phyloP scores from a whole-genome alignment of 768 basidiomycete genomes.

The Macrolepiota fuliginosa region DNA sequence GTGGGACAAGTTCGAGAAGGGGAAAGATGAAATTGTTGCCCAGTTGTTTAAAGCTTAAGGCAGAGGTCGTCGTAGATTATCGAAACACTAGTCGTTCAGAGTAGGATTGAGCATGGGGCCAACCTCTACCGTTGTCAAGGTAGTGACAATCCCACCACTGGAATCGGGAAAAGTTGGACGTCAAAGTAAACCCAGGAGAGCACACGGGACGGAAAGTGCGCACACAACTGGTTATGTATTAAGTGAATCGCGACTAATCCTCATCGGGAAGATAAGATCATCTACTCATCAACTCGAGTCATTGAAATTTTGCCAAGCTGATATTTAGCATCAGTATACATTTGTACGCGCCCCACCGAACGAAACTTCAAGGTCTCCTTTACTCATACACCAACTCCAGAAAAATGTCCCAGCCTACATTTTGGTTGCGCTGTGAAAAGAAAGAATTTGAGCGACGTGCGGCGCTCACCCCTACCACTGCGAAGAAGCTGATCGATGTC shows the following conservation, averaged over 20 bases:
- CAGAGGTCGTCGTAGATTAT: background rate
- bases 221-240: background rate
- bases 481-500: slow-evolving; percentile 82
- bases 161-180: background rate
- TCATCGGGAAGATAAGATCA: slow-evolving; percentile 10
- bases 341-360: background rate
- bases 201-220: background rate
- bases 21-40: slow-evolving; percentile 27
- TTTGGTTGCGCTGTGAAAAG: slow-evolving; percentile 98
- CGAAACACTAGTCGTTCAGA: background rate
- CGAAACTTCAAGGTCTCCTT: background rate
- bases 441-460: slow-evolving; percentile 93
- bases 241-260: no score
- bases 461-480: slow-evolving; percentile 89
- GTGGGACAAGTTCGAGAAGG: slow-evolving; percentile 32
- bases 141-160: background rate
- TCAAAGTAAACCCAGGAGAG: background rate
- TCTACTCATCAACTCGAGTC: background rate
- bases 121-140: background rate
- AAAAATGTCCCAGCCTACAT: slow-evolving; percentile 48
- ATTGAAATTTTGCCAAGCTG: background rate
- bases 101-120: no score
- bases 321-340: background rate
- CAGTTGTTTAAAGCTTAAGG: slow-evolving; percentile 14
- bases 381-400: background rate